Evolutionary conservation across 805 yeast species (phyloP), one percentile per base, ranked within the genome.

Genomic region (Wickerhamiella alocasiicola): DNA sequence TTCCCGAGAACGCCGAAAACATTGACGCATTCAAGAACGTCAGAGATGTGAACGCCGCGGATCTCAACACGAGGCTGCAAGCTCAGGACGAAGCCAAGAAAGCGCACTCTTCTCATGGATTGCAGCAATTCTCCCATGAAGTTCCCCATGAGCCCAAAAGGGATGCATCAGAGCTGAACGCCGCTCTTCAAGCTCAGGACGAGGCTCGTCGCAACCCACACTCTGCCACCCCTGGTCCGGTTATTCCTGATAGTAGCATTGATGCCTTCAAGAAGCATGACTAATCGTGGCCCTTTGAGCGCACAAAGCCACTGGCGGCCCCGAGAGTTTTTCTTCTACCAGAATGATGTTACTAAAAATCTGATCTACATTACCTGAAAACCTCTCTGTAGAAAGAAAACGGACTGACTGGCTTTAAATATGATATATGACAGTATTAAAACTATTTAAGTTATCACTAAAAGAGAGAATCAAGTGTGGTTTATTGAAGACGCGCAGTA

Each of bases 11-110:
- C 54, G 69, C 82, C 15, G 70, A 68, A 32, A 68, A 73, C n/a
- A 72, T 82, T 51, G 65, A 71, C 44, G 94, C 76, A 36, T 79
- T 84, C 54, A 59, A 62, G 35, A 70, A 74, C 49, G 67, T 76
- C 18, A 52, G 66, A 39, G 63, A 71, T 45, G 79, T 72, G 23
- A 73, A 74, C 51, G 73, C 78, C 21, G 64, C 71, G 57, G 66
- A 71, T 39, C 66, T 81, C 49, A 79, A 79, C 39, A 59, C 53
- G 33, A 44, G 45, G 33, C 48, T 49, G 50, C 72, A 59, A 37
- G 62, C 60, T 36, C 49, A 46, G 29, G 42, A 39, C 7, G 33
- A 57, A 75, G 83, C 83, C 82, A 77, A 63, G 81, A 68, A 33
- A 19, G 33, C 25, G 18, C 41, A 37, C 29, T 23, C 17, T 6